These are phyloP conservation scores for Isoetes taiwanensis DNA, from an alignment of 75 land plant species.

Conservation along the genomic window DNA sequence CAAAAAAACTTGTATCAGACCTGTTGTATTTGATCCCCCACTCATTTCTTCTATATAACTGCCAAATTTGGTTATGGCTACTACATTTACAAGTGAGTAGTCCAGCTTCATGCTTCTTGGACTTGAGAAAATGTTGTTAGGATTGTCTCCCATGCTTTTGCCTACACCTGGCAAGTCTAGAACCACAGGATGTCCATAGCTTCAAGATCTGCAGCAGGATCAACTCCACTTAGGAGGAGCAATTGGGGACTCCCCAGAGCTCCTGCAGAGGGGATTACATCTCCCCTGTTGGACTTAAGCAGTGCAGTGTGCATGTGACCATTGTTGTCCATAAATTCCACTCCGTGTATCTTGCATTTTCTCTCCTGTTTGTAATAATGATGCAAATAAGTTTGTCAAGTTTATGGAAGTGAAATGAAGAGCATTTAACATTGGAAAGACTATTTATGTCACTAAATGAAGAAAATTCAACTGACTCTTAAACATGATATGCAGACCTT, in stretches of 20 bases:
- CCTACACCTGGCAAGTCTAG: too few relatives aligned
- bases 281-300: neutral
- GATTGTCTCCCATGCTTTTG: too few relatives aligned
- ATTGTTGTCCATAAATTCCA: neutral
- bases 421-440: too few relatives aligned
- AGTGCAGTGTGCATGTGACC: neutral
- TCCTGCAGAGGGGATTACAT: neutral
- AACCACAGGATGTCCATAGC: too few relatives aligned
- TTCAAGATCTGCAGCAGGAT: too few relatives aligned
- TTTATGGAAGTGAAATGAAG: too few relatives aligned
- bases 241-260: conserved; percentile 1
- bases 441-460: too few relatives aligned
- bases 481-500: too few relatives aligned
- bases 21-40: neutral
- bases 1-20: neutral
- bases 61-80: neutral
- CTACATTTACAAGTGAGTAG: conserved; percentile 1
- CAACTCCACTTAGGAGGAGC: neutral
- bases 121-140: conserved; percentile 4
- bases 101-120: neutral
- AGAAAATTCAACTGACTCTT: too few relatives aligned
- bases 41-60: neutral
- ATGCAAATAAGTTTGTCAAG: too few relatives aligned
- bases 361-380: too few relatives aligned
- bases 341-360: neutral